Percentiles rank a stretch among this genome's conserved stretches.
phyloP scores from a whole-genome alignment of 257 asterid species.

The Anisodus tanguticus region DNA sequence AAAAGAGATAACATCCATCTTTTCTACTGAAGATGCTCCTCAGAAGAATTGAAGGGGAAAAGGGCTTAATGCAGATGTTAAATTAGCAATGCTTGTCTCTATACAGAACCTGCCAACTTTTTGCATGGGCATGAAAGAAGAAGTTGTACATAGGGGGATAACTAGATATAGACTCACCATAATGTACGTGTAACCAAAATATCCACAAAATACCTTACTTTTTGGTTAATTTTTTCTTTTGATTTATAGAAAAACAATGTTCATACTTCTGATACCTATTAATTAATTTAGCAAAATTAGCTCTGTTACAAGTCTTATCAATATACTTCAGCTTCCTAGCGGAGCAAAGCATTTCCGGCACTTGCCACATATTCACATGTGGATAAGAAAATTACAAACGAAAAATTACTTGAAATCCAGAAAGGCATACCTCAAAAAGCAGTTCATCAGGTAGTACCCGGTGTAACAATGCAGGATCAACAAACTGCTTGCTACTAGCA shows the following conservation, averaged over 20 bases:
- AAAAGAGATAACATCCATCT: neutral
- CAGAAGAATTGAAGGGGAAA: neutral
- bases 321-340: neutral
- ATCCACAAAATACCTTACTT: neutral
- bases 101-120: neutral
- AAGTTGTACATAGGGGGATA: neutral
- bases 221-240: neutral
- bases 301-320: neutral
- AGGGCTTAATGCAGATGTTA: neutral
- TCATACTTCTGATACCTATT: neutral
- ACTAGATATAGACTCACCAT: neutral
- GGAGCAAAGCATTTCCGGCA: neutral
- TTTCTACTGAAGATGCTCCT: neutral
- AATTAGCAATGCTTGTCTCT: neutral
- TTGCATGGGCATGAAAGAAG: neutral
- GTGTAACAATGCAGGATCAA: conserved; percentile 77
- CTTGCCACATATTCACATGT: neutral
- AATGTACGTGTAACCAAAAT: neutral
- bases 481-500: conserved; percentile 57
- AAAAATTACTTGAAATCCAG: neutral
- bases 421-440: conserved; percentile 70
- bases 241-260: neutral
- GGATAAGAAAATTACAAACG: neutral
- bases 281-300: neutral
- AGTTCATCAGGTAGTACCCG: conserved; percentile 87